A percentile compares a stretch with the other conserved stretches of the same genome.
Conservation (phyloP, 768 basidiomycete species). For the Mycena leptocephala region DNA sequence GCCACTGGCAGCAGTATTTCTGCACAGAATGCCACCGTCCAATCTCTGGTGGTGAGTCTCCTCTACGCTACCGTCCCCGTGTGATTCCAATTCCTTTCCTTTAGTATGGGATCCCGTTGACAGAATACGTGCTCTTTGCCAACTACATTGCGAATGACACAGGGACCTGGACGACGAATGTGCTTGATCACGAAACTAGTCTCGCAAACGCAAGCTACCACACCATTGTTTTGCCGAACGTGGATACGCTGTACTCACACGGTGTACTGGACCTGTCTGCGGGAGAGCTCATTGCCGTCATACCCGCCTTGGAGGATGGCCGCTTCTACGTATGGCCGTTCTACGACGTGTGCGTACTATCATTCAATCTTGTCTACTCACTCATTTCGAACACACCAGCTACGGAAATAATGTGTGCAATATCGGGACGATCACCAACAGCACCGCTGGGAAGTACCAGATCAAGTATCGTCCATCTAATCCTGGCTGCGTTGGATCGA, state of each 20-base stretch:
- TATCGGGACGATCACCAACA: not conserved
- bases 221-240: slow-evolving; percentile 18
- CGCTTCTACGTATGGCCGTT: slow-evolving; percentile 27
- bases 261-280: too few relatives aligned
- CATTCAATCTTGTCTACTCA: not conserved
- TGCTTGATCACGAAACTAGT: not conserved
- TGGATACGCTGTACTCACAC: slow-evolving; percentile 25
- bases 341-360: slow-evolving; percentile 19
- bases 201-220: not conserved
- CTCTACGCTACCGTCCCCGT: not conserved
- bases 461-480: not conserved
- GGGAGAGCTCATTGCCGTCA: slow-evolving; percentile 11
- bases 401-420: slow-evolving; percentile 17
- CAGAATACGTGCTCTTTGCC: not conserved
- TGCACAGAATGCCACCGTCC: slow-evolving; percentile 54
- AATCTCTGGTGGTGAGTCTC: slow-evolving; percentile 45
- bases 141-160: not conserved
- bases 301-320: not conserved
- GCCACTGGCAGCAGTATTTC: slow-evolving; percentile 38
- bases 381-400: not conserved
- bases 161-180: not conserved
- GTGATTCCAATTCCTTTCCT: not conserved
- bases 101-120: not conserved
- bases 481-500: not conserved
- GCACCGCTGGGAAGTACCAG: not conserved